Conservation (phyloP, 495 filamentous ascomycete species). For the Podospora conica region DNA sequence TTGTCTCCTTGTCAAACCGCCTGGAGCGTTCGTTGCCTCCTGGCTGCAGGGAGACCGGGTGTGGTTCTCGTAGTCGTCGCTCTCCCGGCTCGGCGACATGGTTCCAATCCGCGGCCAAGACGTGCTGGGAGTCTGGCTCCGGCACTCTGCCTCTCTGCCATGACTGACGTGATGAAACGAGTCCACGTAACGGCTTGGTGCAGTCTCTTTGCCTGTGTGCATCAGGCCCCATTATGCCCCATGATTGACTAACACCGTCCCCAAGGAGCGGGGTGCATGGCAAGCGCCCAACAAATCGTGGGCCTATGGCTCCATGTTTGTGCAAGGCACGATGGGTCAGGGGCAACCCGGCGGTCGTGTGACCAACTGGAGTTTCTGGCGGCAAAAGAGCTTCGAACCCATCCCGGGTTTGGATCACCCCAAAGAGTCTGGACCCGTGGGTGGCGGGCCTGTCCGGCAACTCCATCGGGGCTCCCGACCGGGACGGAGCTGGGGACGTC, state of each 20-base stretch:
- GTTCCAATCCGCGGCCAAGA: not conserved
- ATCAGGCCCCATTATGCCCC: not conserved
- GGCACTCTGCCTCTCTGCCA: no score
- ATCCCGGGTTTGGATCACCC: not conserved
- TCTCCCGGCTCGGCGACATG: not conserved
- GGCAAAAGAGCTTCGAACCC: not conserved
- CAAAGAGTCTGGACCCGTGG: not conserved
- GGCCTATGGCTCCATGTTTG: conserved; percentile 1
- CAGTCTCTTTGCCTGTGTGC: not conserved
- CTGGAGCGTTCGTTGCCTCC: not conserved
- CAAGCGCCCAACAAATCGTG: not conserved
- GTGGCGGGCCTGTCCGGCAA: not conserved
- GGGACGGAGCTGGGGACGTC: not conserved
- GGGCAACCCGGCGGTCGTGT: conserved; percentile 7
- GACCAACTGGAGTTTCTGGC: conserved; percentile 6
- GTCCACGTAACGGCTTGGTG: not conserved
- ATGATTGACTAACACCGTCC: conserved; percentile 16
- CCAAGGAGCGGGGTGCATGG: conserved; percentile 9
- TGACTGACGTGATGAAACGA: not conserved
- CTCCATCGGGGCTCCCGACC: not conserved
- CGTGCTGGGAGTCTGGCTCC: no score
- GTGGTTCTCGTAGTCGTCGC: not conserved
- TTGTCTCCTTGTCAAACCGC: not conserved
- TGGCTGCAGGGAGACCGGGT: not conserved
- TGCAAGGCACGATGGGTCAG: conserved; percentile 9